Evolutionary conservation across 2,329 filamentous ascomycete genomes (phyloP).

Genomic region (Myriosclerotinia duriaeana): DNA sequence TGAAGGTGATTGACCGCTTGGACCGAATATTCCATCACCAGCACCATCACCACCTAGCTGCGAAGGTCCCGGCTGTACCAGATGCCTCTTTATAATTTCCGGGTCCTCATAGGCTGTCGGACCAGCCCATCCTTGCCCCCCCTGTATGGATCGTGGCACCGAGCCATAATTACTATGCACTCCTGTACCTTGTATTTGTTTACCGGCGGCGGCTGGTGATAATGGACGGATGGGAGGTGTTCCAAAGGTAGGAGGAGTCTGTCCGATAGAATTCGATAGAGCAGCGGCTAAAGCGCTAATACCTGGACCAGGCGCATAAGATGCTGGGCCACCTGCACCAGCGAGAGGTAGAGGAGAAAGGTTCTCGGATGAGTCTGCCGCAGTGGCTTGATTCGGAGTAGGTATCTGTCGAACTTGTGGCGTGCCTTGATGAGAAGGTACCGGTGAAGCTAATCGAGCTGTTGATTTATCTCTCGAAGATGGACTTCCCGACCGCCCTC

Average conservation of each 20-base stretch:
- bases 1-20: conserved; percentile 40
- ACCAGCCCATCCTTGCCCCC: conserved; percentile 46
- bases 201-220: conserved; percentile 55
- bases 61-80: conserved; percentile 69
- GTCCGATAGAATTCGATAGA: conserved; percentile 71
- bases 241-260: conserved; percentile 68
- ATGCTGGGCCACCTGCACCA: conserved; percentile 49
- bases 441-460: conserved; percentile 59
- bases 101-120: conserved; percentile 76
- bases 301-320: conserved; percentile 71
- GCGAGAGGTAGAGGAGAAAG: conserved; percentile 59
- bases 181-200: conserved; percentile 42
- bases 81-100: conserved; percentile 85
- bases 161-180: conserved; percentile 80
- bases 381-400: conserved; percentile 45
- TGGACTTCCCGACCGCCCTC: conserved; percentile 43
- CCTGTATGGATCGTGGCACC: conserved; percentile 53
- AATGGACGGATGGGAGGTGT: conserved; percentile 59
- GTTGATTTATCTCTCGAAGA: conserved; percentile 55
- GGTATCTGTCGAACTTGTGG: conserved; percentile 52
- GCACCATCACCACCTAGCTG: conserved; percentile 36
- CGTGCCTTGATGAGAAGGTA: conserved; percentile 49
- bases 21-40: conserved; percentile 33
- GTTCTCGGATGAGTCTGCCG: conserved; percentile 43
- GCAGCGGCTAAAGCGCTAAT: conserved; percentile 86